phyloP scores from a whole-genome alignment of 306 rosid species.

The Prunus kanzakura region DNA sequence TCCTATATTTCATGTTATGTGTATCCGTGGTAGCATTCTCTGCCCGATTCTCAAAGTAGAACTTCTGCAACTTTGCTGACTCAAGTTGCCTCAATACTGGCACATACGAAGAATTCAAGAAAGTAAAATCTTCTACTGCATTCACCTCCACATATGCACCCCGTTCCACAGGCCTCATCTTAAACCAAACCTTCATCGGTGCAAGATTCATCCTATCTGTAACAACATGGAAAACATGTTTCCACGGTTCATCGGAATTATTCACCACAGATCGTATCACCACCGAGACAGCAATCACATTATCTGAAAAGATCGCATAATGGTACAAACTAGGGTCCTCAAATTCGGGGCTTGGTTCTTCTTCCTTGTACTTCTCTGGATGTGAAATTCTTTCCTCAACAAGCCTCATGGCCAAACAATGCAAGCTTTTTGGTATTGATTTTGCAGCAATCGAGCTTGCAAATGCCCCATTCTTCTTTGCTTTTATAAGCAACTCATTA shows the following conservation, averaged over 20 bases:
- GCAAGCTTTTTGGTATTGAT: constrained; percentile 92
- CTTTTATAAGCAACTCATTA: constrained; percentile 83
- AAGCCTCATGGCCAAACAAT: constrained; percentile 95
- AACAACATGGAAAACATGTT: constrained; percentile 90
- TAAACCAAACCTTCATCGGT: constrained; percentile 99
- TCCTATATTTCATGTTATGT: constrained; percentile 43
- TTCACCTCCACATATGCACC: constrained; percentile 86
- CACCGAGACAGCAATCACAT: constrained; percentile 89
- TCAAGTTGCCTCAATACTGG: constrained; percentile 74
- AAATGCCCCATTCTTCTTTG: constrained; percentile 88
- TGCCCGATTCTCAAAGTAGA: constrained; percentile 48
- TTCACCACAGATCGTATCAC: constrained; percentile 88
- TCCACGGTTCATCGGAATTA: constrained; percentile 90
- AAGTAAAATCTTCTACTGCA: constrained; percentile 75
- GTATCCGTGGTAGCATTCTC: constrained; percentile 53
- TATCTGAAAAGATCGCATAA: constrained; percentile 93
- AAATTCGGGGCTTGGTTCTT: constrained; percentile 70
- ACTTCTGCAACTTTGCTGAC: constrained; percentile 50
- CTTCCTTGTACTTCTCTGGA: constrained; percentile 79
- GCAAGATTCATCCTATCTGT: constrained; percentile 95
- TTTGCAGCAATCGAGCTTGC: constrained; percentile 90
- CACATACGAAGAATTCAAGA: constrained; percentile 82
- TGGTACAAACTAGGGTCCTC: constrained; percentile 91
- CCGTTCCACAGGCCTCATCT: constrained; percentile 86
- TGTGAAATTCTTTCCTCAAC: constrained; percentile 82